A percentile compares a stretch with the other conserved stretches of the same genome.
Conservation (phyloP, 106 monocot genomes). For the Acorus gramineus region DNA sequence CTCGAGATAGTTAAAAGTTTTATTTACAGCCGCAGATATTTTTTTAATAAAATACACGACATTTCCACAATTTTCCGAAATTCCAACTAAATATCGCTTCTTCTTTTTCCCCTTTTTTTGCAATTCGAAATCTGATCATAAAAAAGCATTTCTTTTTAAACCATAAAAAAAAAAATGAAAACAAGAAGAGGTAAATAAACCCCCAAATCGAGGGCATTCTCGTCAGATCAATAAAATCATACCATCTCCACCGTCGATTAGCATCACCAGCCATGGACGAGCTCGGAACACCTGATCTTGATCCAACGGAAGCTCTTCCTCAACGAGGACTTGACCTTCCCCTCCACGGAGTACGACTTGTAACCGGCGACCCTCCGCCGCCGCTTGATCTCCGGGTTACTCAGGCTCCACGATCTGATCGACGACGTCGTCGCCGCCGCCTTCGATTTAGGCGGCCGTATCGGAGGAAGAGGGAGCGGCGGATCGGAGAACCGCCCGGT, state of each 20-base stretch:
- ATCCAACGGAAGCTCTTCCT: conserved; percentile 39
- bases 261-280: conserved; percentile 25
- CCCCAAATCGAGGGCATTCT: no score
- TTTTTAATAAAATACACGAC: no score
- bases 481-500: neutral
- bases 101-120: no score
- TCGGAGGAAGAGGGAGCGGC: neutral
- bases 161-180: no score
- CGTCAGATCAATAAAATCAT: no score
- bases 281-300: conserved; percentile 34
- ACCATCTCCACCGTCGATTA: neutral
- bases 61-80: no score
- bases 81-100: no score
- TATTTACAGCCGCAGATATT: no score
- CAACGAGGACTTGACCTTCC: conserved; percentile 50
- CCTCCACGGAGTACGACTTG: conserved; percentile 51
- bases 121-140: no score
- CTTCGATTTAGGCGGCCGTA: neutral
- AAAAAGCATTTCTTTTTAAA: no score
- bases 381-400: conserved; percentile 54
- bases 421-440: neutral
- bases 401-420: conserved; percentile 30
- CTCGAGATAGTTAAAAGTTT: no score
- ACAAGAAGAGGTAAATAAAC: no score
- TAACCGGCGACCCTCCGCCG: conserved; percentile 46